Conservation (phyloP, 768 basidiomycete genomes). For the Rhodosporidiobolus sp. region DNA sequence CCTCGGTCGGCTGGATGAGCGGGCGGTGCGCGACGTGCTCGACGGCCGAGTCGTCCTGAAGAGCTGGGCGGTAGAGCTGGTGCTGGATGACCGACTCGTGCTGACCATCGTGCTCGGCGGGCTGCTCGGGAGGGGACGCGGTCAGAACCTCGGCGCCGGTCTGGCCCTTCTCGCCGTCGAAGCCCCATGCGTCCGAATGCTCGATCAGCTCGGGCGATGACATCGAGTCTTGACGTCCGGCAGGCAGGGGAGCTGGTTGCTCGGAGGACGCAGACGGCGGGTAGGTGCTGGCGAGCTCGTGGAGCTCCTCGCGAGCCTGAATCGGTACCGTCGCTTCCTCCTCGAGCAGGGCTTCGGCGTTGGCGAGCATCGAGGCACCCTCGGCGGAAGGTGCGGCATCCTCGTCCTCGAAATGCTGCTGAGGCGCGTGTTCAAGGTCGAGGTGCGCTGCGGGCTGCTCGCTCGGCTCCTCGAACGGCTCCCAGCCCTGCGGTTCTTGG, state of each 20-base stretch:
- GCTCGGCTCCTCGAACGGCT: constrained; percentile 19
- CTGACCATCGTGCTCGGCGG: not conserved
- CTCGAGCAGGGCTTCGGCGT: constrained; percentile 1
- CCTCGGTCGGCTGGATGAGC: constrained; percentile 7
- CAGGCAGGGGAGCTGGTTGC: no score
- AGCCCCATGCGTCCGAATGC: constrained; percentile 29
- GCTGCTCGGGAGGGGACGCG: not conserved
- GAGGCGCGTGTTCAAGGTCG: not conserved
- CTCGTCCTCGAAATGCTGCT: not conserved
- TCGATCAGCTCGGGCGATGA: constrained; percentile 34
- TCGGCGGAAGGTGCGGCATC: constrained; percentile 22
- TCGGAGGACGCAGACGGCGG: not conserved
- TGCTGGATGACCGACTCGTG: constrained; percentile 16
- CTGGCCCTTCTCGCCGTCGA: constrained; percentile 11
- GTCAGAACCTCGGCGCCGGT: constrained; percentile 21
- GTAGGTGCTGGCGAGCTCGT: not conserved
- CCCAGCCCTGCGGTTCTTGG: not conserved
- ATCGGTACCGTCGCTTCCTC: not conserved
- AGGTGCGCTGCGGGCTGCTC: not conserved
- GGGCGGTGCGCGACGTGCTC: constrained; percentile 17
- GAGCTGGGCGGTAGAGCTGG: constrained; percentile 1
- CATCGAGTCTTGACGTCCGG: not conserved
- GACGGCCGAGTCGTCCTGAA: constrained; percentile 17
- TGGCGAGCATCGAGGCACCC: constrained; percentile 27
- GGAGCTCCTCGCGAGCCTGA: not conserved